A percentile compares a stretch with the other conserved stretches of the same genome.
Conservation (phyloP, 257 asterid genomes). For the Hygrophila difformis region DNA sequence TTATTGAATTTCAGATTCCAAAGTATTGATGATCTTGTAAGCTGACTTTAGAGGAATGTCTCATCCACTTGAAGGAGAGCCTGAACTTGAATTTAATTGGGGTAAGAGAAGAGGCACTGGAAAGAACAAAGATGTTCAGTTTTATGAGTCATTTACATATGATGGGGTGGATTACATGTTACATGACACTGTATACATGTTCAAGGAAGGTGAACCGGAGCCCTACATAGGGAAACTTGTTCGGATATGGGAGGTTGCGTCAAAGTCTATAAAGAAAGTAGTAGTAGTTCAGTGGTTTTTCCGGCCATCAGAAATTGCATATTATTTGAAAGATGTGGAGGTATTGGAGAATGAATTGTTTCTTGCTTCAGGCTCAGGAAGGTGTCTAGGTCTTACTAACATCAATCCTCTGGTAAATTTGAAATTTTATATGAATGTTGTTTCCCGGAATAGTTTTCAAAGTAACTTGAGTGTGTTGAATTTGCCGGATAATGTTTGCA, state of each 20-base stretch:
- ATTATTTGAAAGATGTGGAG: slow-evolving; percentile 21
- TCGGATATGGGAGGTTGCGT: slow-evolving; percentile 32
- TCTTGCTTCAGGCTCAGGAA: slow-evolving; percentile 41
- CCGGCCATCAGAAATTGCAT: slow-evolving; percentile 29
- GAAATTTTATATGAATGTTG: too few relatives aligned
- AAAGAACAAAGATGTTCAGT: too few relatives aligned
- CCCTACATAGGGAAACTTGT: slow-evolving; percentile 38
- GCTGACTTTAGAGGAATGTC: too few relatives aligned
- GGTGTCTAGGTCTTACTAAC: slow-evolving; percentile 28
- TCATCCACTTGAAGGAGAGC: too few relatives aligned
- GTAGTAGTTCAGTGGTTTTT: slow-evolving; percentile 49
- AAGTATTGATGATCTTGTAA: too few relatives aligned
- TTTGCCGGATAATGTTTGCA: too few relatives aligned
- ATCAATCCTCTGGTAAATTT: slow-evolving; percentile 42
- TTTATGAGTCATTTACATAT: slow-evolving; percentile 18
- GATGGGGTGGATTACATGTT: slow-evolving; percentile 34
- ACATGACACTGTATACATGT: slow-evolving; percentile 39
- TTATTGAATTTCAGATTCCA: too few relatives aligned
- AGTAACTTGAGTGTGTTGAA: too few relatives aligned
- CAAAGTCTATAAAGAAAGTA: slow-evolving; percentile 27
- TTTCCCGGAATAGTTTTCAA: too few relatives aligned
- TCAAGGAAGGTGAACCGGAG: slow-evolving; percentile 14
- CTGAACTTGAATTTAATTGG: too few relatives aligned
- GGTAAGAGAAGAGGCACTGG: too few relatives aligned
- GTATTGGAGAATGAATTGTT: slow-evolving; percentile 32